Evolutionary conservation across 2,329 filamentous ascomycete species (phyloP).

Genomic region (Colletotrichum gloeosporioides): DNA sequence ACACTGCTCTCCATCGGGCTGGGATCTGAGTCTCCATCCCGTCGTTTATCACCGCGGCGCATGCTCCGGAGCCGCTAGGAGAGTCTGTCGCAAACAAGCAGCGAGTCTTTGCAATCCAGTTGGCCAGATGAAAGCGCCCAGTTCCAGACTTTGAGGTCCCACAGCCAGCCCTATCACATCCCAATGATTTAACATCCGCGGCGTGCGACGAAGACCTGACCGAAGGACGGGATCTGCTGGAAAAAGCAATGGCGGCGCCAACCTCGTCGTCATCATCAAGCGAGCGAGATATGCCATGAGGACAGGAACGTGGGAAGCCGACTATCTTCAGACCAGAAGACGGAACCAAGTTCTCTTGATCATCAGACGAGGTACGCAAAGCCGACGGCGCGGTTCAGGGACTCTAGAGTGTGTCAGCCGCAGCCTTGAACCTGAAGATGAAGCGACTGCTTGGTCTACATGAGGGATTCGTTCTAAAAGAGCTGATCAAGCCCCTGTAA

Average conservation of each 20-base stretch:
- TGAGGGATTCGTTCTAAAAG: not conserved
- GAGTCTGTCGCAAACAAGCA: not conserved
- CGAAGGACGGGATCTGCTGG: not conserved
- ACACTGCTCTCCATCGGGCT: not conserved
- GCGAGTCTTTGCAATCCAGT: not conserved
- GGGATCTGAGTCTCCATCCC: not conserved
- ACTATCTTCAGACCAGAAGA: not conserved
- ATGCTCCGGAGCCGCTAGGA: not conserved
- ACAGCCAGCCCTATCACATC: conserved; percentile 5
- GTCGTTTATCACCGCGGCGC: not conserved
- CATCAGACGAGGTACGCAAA: not conserved
- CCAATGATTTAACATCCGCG: not conserved
- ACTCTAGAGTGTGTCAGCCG: not conserved
- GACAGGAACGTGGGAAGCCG: not conserved
- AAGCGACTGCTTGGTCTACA: not conserved
- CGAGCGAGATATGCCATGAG: not conserved
- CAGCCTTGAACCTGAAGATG: not conserved
- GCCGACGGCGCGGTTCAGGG: not conserved
- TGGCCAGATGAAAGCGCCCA: not conserved
- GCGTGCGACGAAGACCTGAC: not conserved
- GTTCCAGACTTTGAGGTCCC: not conserved
- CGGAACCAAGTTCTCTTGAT: not conserved
- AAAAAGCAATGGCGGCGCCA: not conserved
- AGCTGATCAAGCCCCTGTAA: not conserved
- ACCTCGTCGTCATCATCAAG: not conserved